These are phyloP conservation scores for Neopestalotiopsis clavispora DNA, from an alignment of 2,329 filamentous ascomycete genomes.

Conservation along the genomic window DNA sequence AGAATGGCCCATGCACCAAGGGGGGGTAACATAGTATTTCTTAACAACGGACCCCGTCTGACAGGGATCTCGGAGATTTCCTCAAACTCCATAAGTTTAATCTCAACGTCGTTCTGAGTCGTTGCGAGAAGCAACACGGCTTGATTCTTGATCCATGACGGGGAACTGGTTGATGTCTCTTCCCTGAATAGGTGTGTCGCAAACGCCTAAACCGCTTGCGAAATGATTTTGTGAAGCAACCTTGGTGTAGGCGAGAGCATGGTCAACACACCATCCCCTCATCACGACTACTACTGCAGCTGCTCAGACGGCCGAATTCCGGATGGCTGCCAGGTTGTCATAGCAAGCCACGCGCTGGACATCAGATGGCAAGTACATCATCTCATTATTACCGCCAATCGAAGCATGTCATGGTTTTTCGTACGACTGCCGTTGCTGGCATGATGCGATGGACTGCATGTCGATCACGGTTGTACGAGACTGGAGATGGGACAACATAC, in stretches of 20 bases:
- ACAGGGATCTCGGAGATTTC: slow-evolving; percentile 14
- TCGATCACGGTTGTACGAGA: slow-evolving; percentile 1
- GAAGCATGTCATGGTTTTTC: neutral
- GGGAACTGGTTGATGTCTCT: neutral
- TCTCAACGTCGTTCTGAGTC: slow-evolving; percentile 6
- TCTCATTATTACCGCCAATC: neutral
- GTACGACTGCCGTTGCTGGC: neutral
- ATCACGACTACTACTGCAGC: neutral
- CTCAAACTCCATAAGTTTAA: slow-evolving; percentile 17
- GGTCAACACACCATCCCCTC: neutral
- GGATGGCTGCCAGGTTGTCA: slow-evolving; percentile 12
- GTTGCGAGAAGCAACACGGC: neutral
- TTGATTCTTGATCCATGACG: neutral
- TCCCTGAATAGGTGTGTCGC: too few species aligned
- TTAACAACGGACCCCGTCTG: neutral
- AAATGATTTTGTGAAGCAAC: too few species aligned
- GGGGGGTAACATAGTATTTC: neutral
- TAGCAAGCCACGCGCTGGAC: neutral
- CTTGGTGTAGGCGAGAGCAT: neutral
- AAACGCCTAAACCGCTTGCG: too few species aligned
- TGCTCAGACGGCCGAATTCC: slow-evolving; percentile 14
- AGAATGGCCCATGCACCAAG: slow-evolving; percentile 1
- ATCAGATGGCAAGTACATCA: slow-evolving; percentile 5
- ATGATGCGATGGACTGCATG: slow-evolving; percentile 8
- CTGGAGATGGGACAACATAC: neutral